Evolutionary conservation across 352 stramenopile genomes (phyloP).

Genomic region (Phytophthora megakarya): DNA sequence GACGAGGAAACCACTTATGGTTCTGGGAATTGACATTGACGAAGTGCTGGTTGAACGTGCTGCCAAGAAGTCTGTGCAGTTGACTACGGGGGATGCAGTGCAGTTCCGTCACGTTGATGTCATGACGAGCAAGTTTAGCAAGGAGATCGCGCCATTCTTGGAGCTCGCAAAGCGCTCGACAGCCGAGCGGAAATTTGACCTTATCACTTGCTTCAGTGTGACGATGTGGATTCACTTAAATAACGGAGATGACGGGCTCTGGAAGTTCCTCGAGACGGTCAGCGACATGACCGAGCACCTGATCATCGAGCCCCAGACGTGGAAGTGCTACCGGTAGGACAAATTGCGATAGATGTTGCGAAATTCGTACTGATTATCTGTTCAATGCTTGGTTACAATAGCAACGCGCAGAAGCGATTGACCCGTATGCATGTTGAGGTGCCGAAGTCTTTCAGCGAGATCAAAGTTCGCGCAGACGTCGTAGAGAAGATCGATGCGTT

Average conservation of each 20-base stretch:
- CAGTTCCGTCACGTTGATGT: constrained; percentile 66
- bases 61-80: constrained; percentile 41
- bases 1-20: constrained; percentile 48
- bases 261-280: constrained; percentile 69
- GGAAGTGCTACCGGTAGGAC: constrained; percentile 84
- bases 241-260: constrained; percentile 81
- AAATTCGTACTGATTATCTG: constrained; percentile 10
- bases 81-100: constrained; percentile 41
- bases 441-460: constrained; percentile 59
- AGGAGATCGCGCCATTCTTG: constrained; percentile 49
- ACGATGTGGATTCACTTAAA: constrained; percentile 92
- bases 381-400: constrained; percentile 24
- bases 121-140: constrained; percentile 51
- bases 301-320: constrained; percentile 83
- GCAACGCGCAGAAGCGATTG: constrained; percentile 73
- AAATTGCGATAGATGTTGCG: not conserved
- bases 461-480: constrained; percentile 67
- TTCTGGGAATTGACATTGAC: constrained; percentile 81
- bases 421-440: constrained; percentile 54
- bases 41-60: constrained; percentile 66
- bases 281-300: constrained; percentile 67
- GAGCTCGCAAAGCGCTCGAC: constrained; percentile 43
- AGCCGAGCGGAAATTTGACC: constrained; percentile 54
- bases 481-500: constrained; percentile 72
- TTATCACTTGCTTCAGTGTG: constrained; percentile 84